Evolutionary conservation across 164 flowering plant species (phyloP), one percentile per base, ranked within the genome.

Genomic region (Aristolochia californica): DNA sequence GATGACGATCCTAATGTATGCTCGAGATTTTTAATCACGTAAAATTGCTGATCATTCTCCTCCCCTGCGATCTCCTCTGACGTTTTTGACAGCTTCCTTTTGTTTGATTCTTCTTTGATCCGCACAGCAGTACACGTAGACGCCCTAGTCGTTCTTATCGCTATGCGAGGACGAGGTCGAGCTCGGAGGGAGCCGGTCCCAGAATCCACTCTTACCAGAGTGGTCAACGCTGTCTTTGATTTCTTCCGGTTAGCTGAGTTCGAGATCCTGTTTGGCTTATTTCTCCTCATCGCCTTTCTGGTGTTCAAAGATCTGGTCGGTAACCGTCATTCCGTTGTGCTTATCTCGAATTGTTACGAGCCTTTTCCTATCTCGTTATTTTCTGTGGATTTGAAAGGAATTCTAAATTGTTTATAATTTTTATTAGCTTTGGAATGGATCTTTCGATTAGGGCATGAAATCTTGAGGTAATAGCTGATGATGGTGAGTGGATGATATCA

Each of bases 261-360:
- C 62, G 97, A 87, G 82, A 83, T 90, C 58, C 80, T 90, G 48
- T 87, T 90, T 72, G 50, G 83, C 26, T 80, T 87, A 62, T 87
- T 85, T 81, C 79, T 90, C 69, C 5, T 87, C 72, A 62, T 85
- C 73, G 83, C 84, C 53, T 90, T 79, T 45, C 44, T 90, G 68
- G 54, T 90, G 70, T 90, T 90, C 84, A 90, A 90, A 68, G 88
- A 87, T 78, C 84, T 87, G 68, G 91, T 88, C 14, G 60, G 81
- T 71, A 17, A 26, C 14, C 12, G 8, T 30, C 13, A 53, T 9
- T 24, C 10, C 40, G 40, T 34, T 12, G 40, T 8, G 40, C 3
- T 28, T 28, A 7, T 7, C 40, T 34, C 10, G 5, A 4, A 8
- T 34, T 9, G 4, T 34, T 34, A 34, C 10, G 9, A 7, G 40